Evolutionary conservation across 352 stramenopile genomes (phyloP), one percentile per base, ranked within the genome.

Genomic region (Phytophthora sojae): DNA sequence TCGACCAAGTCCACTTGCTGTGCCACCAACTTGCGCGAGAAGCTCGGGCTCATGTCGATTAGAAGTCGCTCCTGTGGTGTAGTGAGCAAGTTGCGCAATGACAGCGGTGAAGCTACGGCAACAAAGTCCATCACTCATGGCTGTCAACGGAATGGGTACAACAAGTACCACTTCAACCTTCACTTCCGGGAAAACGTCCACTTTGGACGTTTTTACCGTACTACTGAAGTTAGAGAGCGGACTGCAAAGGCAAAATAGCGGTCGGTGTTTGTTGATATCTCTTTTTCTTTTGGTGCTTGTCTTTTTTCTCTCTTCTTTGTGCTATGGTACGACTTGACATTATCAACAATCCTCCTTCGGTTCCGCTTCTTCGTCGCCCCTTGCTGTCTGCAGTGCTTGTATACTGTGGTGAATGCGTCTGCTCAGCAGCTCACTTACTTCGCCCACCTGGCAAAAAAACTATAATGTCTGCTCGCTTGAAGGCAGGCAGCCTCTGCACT

Each of bases 261-360:
- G 12, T 39, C 12, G 32, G 32, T 39, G 32, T 39, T 66, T 60
- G 56, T 64, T 72, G 42, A 67, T 67, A 64, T 71, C 32, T 63
- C 62, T 68, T 71, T 67, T 59, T 63, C 60, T 52, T 61, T 51
- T 57, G 8, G 12, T 61, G 50, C n/a, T 30, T 30, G 26, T 30
- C 4, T 39, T 62, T 60, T 59, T 61, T 69, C 6, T 60, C 49
- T 59, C 21, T 69, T 77, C 56, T 30, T 6, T 4, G 26, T 30
- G 66, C 66, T 78, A 78, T 87, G 74, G 75, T 87, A 87, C 77
- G 74, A 76, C 74, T 77, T 73, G 71, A 80, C 71, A 78, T 64
- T 80, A 83, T 85, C 76, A 73, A 83, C 79, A 86, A 76, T 49
- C 61, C 47, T 30, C 56, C 17, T 58, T 60, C 47, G 17, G 37